phyloP scores from a whole-genome alignment of 2,329 filamentous ascomycete genomes.

The Blumeria hordei region DNA sequence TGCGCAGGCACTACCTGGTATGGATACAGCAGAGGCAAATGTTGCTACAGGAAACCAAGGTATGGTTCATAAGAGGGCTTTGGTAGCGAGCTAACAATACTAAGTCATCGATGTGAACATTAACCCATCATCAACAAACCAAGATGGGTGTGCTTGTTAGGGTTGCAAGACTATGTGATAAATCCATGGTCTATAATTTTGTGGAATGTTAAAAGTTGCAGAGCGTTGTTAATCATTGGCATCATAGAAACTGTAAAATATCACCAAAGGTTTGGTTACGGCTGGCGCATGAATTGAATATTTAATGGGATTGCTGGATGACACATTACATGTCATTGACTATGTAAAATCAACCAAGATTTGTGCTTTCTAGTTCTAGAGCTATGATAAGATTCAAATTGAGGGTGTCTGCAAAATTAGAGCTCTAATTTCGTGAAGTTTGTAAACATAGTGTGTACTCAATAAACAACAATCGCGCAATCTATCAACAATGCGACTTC shows the following conservation, averaged over 20 bases:
- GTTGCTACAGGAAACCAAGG: conserved; percentile 53
- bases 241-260: conserved; percentile 15
- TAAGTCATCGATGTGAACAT: conserved; percentile 87
- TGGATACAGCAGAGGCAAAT: conserved; percentile 74
- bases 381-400: no score
- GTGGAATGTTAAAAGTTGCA: conserved; percentile 13
- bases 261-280: conserved; percentile 5
- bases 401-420: no score
- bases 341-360: no score
- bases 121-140: conserved; percentile 40
- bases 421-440: no score
- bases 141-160: conserved; percentile 51
- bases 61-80: conserved; percentile 22
- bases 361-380: no score
- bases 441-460: no score
- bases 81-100: conserved; percentile 10
- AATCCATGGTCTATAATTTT: conserved; percentile 8
- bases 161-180: conserved; percentile 3
- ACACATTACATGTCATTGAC: not conserved
- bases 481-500: no score
- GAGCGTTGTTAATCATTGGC: conserved; percentile 12
- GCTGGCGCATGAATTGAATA: not conserved
- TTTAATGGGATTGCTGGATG: not conserved
- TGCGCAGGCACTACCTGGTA: conserved; percentile 87
- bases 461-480: no score